phyloP scores from a whole-genome alignment of 2,329 filamentous ascomycete species.

The Cercospora zeina region DNA sequence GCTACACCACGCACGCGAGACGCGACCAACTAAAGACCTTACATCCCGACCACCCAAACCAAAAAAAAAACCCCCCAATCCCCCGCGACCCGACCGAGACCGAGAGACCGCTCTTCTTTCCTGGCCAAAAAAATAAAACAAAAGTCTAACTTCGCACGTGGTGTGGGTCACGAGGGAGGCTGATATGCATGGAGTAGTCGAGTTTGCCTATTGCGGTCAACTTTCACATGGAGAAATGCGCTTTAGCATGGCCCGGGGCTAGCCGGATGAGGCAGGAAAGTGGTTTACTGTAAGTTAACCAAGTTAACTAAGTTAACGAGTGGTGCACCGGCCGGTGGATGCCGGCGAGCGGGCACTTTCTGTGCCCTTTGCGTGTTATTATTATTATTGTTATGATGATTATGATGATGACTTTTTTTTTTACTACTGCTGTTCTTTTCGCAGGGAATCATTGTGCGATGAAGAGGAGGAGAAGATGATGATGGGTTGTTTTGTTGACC shows the following conservation, averaged over 20 bases:
- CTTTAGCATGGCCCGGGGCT: background rate
- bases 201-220: constrained; percentile 7
- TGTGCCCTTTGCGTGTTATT: background rate
- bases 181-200: too few species aligned
- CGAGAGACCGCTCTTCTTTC: background rate
- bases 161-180: background rate
- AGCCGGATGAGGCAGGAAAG: constrained; percentile 5
- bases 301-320: too few species aligned
- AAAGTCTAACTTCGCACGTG: background rate
- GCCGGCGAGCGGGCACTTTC: background rate
- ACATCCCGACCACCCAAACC: background rate
- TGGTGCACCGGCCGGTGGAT: too few species aligned
- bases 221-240: constrained; percentile 5
- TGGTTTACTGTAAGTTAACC: too few species aligned
- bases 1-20: constrained; percentile 5
- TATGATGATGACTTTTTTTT: too few species aligned
- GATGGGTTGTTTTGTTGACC: background rate
- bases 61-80: too few species aligned
- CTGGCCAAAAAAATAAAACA: background rate
- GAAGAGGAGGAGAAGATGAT: too few species aligned
- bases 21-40: constrained; percentile 3
- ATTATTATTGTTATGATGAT: too few species aligned
- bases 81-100: background rate
- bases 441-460: background rate
- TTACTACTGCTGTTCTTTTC: too few species aligned